These are phyloP conservation scores for Mangifera indica DNA, from an alignment of 345 rosid genomes.

Conservation along the genomic window DNA sequence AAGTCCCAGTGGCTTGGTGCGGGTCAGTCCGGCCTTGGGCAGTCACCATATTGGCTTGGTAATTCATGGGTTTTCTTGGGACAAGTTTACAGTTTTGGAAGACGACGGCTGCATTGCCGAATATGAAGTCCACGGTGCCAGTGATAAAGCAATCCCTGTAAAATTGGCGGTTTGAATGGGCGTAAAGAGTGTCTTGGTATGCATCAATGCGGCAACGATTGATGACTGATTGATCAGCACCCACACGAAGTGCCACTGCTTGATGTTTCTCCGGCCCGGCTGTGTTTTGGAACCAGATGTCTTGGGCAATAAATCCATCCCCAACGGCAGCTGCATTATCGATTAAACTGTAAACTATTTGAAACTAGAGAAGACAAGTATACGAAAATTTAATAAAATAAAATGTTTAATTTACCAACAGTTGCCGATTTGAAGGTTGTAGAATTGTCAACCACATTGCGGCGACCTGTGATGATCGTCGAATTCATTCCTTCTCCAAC, in stretches of 20 bases:
- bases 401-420: constrained; percentile 45
- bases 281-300: constrained; percentile 71
- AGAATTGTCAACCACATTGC: constrained; percentile 53
- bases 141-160: constrained; percentile 61
- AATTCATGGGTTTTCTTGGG: constrained; percentile 58
- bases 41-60: constrained; percentile 66
- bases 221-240: constrained; percentile 74
- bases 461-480: constrained; percentile 62
- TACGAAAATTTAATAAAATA: not conserved
- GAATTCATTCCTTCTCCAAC: constrained; percentile 70
- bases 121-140: constrained; percentile 79
- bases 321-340: constrained; percentile 58
- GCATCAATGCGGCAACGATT: constrained; percentile 72
- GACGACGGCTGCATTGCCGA: constrained; percentile 70
- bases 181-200: constrained; percentile 74
- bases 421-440: constrained; percentile 81
- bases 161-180: constrained; percentile 71
- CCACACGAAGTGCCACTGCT: constrained; percentile 82
- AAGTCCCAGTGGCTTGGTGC: constrained; percentile 73
- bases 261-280: constrained; percentile 81
- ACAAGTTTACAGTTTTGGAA: constrained; percentile 63
- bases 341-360: not conserved
- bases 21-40: constrained; percentile 75
- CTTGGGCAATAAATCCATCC: constrained; percentile 88
- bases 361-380: too few relatives aligned